Evolutionary conservation across 1,139 yeast species (phyloP), one percentile per base, ranked within the genome.

Genomic region (Candida tropicalis): DNA sequence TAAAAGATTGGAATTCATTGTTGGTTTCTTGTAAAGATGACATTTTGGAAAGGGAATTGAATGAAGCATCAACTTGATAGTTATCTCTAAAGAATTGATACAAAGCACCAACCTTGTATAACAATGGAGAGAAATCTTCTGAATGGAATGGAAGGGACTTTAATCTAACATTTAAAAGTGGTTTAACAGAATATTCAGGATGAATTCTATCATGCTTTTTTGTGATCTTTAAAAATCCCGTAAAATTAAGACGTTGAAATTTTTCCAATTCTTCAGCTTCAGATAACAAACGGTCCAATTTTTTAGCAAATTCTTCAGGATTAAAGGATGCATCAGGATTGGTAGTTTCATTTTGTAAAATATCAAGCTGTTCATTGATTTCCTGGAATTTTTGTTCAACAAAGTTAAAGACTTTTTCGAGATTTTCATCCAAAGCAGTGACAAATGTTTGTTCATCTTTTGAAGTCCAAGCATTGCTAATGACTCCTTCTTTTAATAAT

Each of bases 181-280:
- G 96, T 63, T 83, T 85, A 29, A 93, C 97, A 24, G 93, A 85
- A 64, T 86, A 93, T 51, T 81, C 76, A 16, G 90, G 79, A 62
- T 91, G 97, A 51, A 91, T 66, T 46, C 97, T 80, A 66, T 93
- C 99, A 60, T 93, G 99, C 66, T 91, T 93, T 71, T 93, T 91
- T 53, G 91, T 97, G 55, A 93, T 88, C 63, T 93, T 93, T 58
- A 84, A 79, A 66, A 93, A 93, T 3, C 98, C 99, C 17, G 99
- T 91, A 68, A 85, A 93, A 65, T 93, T 93, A 55, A 91, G 68
- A 58, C 99, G 78, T 41, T 95, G 86, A 67, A 93, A 93, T 58
- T 82, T 88, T 60, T 91, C 97, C 58, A 93, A 74, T 59, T 89
- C 93, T 54, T 87, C 89, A 11, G 98, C 89, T 53, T 80, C 75